Base-by-base conservation (phyloP, 768 basidiomycete species). In the Naganishia vishniacii region DNA sequence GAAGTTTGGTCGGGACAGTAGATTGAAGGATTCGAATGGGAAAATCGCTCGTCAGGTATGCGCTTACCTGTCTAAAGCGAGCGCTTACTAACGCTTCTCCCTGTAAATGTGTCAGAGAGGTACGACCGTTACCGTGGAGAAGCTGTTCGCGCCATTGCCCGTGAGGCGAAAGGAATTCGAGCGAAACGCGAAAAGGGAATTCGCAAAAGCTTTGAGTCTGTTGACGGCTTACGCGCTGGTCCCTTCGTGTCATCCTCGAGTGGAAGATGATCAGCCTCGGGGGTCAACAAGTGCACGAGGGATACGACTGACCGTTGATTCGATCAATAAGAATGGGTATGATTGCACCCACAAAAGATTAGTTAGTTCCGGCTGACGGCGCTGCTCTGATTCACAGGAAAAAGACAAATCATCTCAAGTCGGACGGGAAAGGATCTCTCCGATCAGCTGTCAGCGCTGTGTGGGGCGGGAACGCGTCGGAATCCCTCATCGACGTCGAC, bases 161-260 rank as follows among this genome's bases (percentile, higher is more conserved):
- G 95, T 99, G 6, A 83, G 94, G 4, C 82, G 91, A 6, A 93
- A 93, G 75, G 95, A 98, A 70, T 82, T 97, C 32, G 86, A 91
- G 72, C 80, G 89, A 60, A 92, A 94, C 69, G 81, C 82, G 0
- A 97, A 94, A 74, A 84, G 91, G 44, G 94, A 98, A 70, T 93
- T 88, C 71, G 84, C 80, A 4, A 95, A 95, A 71, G 88, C 88
- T 1, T 73, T 97, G n/a, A 79, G 82, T 6, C 79, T 95, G 16
- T 77, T 98, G 44, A 84, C 86, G 48, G 91, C 89, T 0, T 99
- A 98, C 76, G 93, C 92, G 0, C 80, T 99, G 4, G 86, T 89
- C 0, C 90, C 89, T 61, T 67, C 73, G 0, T 78, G 82, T 15
- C 70, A 77, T 5, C 68, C 51, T 28, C 42, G 62, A n/a, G 32